Evolutionary conservation across 1,284 basidiomycete genomes (phyloP).

Genomic region (Binderoboletus segoi): DNA sequence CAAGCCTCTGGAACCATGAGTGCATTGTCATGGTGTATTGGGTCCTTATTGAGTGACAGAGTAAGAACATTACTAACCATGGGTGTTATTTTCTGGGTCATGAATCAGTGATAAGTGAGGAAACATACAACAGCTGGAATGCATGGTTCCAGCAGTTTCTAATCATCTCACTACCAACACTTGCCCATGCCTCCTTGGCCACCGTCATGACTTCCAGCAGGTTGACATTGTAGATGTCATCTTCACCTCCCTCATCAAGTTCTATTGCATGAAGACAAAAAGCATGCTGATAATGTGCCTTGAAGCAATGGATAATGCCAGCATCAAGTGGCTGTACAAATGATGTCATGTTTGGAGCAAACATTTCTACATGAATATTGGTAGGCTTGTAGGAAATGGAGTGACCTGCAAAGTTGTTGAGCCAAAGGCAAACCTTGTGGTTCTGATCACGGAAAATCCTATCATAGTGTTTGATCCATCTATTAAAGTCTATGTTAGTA

Average conservation of each 20-base stretch:
- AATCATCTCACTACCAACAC: not conserved
- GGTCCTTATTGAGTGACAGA: too few species aligned
- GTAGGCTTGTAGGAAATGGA: not conserved
- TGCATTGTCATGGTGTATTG: not conserved
- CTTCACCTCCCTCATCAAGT: not conserved
- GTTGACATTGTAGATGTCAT: not conserved
- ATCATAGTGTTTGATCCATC: not conserved
- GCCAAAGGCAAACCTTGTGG: not conserved
- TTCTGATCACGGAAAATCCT: not conserved
- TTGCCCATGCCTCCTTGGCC: not conserved
- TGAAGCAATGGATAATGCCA: not conserved
- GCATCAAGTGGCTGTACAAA: slow-evolving; percentile 2
- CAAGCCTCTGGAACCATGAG: not conserved
- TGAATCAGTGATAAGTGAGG: too few species aligned
- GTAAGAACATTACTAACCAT: too few species aligned
- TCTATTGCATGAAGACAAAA: not conserved
- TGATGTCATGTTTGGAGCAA: not conserved
- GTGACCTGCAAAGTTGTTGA: not conserved
- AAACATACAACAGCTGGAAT: not conserved
- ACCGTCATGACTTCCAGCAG: not conserved
- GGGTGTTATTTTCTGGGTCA: too few species aligned
- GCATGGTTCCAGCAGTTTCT: not conserved
- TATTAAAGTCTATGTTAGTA: too few species aligned
- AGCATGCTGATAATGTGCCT: not conserved
- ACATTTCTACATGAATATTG: not conserved